phyloP scores from a whole-genome alignment of 1,284 basidiomycete genomes.

The Fomitiporia mediterranea region DNA sequence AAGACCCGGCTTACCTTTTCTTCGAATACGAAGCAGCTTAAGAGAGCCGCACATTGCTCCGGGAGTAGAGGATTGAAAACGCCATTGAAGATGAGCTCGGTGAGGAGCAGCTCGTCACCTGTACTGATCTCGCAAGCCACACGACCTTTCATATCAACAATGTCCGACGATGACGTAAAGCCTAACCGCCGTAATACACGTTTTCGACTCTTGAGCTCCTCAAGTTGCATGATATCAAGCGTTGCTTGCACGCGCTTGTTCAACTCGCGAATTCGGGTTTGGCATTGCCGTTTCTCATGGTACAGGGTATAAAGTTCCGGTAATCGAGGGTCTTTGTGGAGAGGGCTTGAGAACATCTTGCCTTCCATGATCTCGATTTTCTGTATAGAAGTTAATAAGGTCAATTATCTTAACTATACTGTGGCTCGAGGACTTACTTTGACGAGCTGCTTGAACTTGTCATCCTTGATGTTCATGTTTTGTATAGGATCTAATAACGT shows the following conservation, averaged over 20 bases:
- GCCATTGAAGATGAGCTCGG: constrained; percentile 97
- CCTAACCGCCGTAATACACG: constrained; percentile 89
- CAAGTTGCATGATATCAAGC: constrained; percentile 91
- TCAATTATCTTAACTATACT: neutral
- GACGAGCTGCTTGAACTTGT: constrained; percentile 84
- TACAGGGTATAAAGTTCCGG: constrained; percentile 80
- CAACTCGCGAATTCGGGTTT: constrained; percentile 67
- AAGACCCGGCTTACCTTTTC: constrained; percentile 71
- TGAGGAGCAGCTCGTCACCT: constrained; percentile 94
- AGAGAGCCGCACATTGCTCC: constrained; percentile 88
- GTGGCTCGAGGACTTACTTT: constrained; percentile 44
- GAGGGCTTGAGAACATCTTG: constrained; percentile 69
- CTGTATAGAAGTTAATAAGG: constrained; percentile 36
- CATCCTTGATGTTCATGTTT: constrained; percentile 96
- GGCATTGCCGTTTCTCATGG: constrained; percentile 69
- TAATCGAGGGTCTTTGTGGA: constrained; percentile 73
- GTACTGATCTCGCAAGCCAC: constrained; percentile 99
- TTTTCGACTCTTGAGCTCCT: constrained; percentile 95
- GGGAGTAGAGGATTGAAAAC: constrained; percentile 89
- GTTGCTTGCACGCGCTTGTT: constrained; percentile 87
- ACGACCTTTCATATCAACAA: constrained; percentile 96
- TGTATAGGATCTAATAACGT: constrained; percentile 87
- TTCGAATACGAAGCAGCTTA: constrained; percentile 96
- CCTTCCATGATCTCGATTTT: constrained; percentile 89
- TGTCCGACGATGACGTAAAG: constrained; percentile 86